Evolutionary conservation across 75 land plant genomes (phyloP).

Genomic region (Adiantum capillusveneris): DNA sequence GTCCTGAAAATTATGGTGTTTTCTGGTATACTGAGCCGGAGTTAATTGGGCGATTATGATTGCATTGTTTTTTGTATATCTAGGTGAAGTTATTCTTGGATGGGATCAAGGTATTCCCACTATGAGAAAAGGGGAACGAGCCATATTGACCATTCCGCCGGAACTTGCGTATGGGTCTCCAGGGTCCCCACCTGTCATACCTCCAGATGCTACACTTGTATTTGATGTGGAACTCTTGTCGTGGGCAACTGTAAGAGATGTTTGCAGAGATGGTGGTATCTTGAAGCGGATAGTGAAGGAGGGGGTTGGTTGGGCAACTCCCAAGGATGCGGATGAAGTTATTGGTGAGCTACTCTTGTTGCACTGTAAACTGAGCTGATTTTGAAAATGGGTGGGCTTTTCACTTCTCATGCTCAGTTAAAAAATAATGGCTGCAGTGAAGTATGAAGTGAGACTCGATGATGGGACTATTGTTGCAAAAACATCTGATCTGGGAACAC

Average conservation of each 20-base stretch:
- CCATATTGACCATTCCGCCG: slow-evolving; percentile 59
- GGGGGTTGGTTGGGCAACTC: slow-evolving; percentile 70
- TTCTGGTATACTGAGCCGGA: background rate
- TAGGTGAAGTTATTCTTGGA: slow-evolving; percentile 68
- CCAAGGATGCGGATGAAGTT: slow-evolving; percentile 71
- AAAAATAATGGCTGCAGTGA: slow-evolving; percentile 36
- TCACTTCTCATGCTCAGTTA: background rate
- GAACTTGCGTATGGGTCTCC: slow-evolving; percentile 55
- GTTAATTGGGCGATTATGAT: background rate
- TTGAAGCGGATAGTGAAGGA: slow-evolving; percentile 58
- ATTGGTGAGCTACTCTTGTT: slow-evolving; percentile 29
- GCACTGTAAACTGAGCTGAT: background rate
- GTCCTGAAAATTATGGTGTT: too few species aligned
- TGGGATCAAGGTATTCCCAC: slow-evolving; percentile 70
- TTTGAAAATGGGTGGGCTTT: background rate
- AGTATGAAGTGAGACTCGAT: slow-evolving; percentile 65
- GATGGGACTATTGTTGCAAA: slow-evolving; percentile 69
- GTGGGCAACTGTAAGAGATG: slow-evolving; percentile 64
- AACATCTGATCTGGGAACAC: slow-evolving; percentile 60
- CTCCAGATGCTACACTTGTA: slow-evolving; percentile 62
- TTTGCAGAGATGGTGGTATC: slow-evolving; percentile 63
- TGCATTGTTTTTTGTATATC: background rate
- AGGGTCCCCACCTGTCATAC: slow-evolving; percentile 65
- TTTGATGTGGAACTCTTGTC: slow-evolving; percentile 69
- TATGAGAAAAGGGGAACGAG: slow-evolving; percentile 71